Base-by-base conservation (phyloP, 768 basidiomycete species). In the Cubamyces lactineus region DNA sequence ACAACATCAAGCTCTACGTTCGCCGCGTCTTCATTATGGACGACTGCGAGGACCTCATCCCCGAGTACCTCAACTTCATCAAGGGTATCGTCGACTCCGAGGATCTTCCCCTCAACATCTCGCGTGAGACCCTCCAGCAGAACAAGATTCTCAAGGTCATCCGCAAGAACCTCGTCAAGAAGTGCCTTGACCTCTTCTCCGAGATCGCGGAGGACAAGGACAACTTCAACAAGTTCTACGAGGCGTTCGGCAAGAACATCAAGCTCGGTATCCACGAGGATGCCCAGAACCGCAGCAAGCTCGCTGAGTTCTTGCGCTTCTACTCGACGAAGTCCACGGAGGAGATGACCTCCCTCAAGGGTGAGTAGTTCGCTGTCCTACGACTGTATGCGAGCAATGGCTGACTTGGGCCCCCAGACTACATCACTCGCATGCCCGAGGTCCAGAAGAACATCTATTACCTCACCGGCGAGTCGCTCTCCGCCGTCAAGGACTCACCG, bases 1-100 rank as follows among this genome's bases (percentile, higher is more conserved):
- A 98, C 86, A 98, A 98, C 91, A 98, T 99, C 86, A 99, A 99
- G 82, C 95, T 99, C 76, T 99, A 98, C 75, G 97, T 99, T 70
- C 94, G 97, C 83, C 94, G 97, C 59, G 96, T 98, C 73, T 98
- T 99, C 85, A 98, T 99, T 86, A 98, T 97, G 94, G 97, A 99
- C 79, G 96, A 97, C 78, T 98, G 96, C 76, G 96, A 98, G 82
- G 97, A 99, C 73, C 83, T 97, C 74, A 98, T 96, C 73, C 96
- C 96, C 69, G 96, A 98, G 77, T 98, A 98, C 85, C 93, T 98
- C 78, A 98, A 98, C 85, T 98, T 98, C 77, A 88, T 98, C 82
- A 97, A 97, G 86, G 94, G 94, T 84, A 98, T 99, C 75, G 97
- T 99, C 79, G 96, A 99, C 84, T 98, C 96, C 34, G 97, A 99